Percentiles rank a stretch among this genome's conserved stretches.
Evolutionary conservation across 2,329 filamentous ascomycete species (phyloP).

Genomic region (Trichoderma afroharzianum): DNA sequence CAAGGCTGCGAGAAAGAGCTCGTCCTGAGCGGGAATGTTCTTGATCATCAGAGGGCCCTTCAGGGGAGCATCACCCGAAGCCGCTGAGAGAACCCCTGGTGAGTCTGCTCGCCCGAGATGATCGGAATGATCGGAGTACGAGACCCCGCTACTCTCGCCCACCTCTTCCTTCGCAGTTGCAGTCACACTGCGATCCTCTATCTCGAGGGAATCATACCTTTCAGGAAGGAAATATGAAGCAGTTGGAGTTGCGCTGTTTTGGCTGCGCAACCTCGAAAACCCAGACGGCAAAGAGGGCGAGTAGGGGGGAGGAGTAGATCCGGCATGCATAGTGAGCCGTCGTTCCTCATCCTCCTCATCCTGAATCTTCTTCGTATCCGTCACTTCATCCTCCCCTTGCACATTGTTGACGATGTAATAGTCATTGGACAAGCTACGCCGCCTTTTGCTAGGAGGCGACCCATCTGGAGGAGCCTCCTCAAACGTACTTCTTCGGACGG

Average conservation of each 20-base stretch:
- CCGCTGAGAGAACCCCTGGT: neutral
- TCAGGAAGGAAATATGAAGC: slow-evolving; percentile 8
- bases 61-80: slow-evolving; percentile 42
- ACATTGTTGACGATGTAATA: slow-evolving; percentile 20
- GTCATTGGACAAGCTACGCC: neutral
- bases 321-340: slow-evolving; percentile 59
- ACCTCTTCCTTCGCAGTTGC: neutral
- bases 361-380: slow-evolving; percentile 38
- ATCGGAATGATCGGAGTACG: neutral
- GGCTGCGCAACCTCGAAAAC: slow-evolving; percentile 27
- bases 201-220: neutral
- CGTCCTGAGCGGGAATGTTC: slow-evolving; percentile 55
- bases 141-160: neutral
- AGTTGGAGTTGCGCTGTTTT: slow-evolving; percentile 29
- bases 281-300: slow-evolving; percentile 51
- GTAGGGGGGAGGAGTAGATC: slow-evolving; percentile 60
- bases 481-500: slow-evolving; percentile 52
- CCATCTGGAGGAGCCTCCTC: slow-evolving; percentile 31
- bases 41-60: slow-evolving; percentile 52
- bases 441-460: slow-evolving; percentile 16
- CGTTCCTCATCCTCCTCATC: slow-evolving; percentile 47
- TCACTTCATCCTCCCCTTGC: slow-evolving; percentile 38
- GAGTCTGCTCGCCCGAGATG: neutral
- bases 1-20: slow-evolving; percentile 49
- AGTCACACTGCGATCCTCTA: neutral